Base-by-base conservation (phyloP, 2,329 filamentous ascomycete species). In the Hymenoscyphus occultus region DNA sequence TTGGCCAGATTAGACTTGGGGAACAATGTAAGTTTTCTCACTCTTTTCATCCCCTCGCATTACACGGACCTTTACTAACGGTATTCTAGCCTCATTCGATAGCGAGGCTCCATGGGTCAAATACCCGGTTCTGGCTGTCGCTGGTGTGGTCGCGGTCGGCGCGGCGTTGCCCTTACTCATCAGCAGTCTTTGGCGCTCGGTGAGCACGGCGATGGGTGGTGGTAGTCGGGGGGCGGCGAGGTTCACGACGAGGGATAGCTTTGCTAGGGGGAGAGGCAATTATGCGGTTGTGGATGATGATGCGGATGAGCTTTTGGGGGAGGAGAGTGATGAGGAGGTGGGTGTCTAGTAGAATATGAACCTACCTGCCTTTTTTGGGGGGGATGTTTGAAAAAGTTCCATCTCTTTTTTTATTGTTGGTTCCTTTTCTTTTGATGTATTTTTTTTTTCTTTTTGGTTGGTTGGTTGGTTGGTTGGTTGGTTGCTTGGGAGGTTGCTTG, bases 301-400 rank as follows among this genome's bases (percentile, higher is more conserved):
- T 75, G 95, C 98, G 76, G 94, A 94, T 59, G 94, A 98, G 80
- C 80, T 99, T 71, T 80, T 99, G 42, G 95, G 95, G 0, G 94
- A 97, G 71, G 93, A 96, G 66, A 93, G 92, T 71, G 94, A 97
- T 70, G 93, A 97, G 74, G 94, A 97, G 67, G 90, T 89, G 59
- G 48, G n/a, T n/a, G 48, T 19, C 22, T 51, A 35, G 32, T 35
- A 35, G 32, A 35, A 5, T 35, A 9, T 22, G 48, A 51, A 3
- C n/a, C 12, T 51, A 22, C 9, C n/a, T 12, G 22, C 19, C 22
- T 51, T 16, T 51, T 45, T 45, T 22, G 22, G 42, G 2, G 16
- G 42, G 16, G 42, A 45, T n/a, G 42, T 35, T 22, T 22, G 22
- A 22, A 9, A 35, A 35, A 35, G 7, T 5, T 35, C 2, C 42